Percentiles rank a stretch among this genome's conserved stretches.
Conservation (phyloP, 1,284 basidiomycete genomes). For the Inonotus hispidus region DNA sequence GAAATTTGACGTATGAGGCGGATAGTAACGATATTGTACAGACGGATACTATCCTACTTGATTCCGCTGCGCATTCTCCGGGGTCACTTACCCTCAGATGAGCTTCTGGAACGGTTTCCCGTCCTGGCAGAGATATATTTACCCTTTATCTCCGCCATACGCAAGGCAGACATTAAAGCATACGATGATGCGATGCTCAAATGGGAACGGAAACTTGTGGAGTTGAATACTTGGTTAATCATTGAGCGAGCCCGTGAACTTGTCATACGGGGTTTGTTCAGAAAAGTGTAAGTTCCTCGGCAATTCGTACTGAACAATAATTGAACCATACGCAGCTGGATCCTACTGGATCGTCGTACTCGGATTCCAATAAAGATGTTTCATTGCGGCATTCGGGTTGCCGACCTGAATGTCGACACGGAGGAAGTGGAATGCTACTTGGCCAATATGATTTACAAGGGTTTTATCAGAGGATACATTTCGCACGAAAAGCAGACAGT, state of each 20-base stretch:
- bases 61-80: conserved; percentile 84
- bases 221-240: conserved; percentile 80
- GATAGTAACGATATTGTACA: conserved; percentile 24
- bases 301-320: neutral
- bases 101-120: conserved; percentile 67
- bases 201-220: conserved; percentile 66
- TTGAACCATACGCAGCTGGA: conserved; percentile 55
- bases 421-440: conserved; percentile 94
- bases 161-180: conserved; percentile 68
- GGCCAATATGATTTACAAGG: conserved; percentile 92
- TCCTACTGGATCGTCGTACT: conserved; percentile 62
- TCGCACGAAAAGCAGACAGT: conserved; percentile 93
- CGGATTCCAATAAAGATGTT: conserved; percentile 78
- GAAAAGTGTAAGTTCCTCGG: conserved; percentile 68
- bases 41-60: conserved; percentile 86
- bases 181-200: conserved; percentile 76
- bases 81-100: conserved; percentile 73
- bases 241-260: conserved; percentile 86
- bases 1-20: neutral
- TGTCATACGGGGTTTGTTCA: conserved; percentile 81
- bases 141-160: conserved; percentile 79
- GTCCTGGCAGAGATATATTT: conserved; percentile 68
- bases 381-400: conserved; percentile 61
- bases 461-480: conserved; percentile 92
- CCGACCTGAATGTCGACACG: conserved; percentile 51